Evolutionary conservation across 768 basidiomycete genomes (phyloP).

Genomic region (Boletus sp.): DNA sequence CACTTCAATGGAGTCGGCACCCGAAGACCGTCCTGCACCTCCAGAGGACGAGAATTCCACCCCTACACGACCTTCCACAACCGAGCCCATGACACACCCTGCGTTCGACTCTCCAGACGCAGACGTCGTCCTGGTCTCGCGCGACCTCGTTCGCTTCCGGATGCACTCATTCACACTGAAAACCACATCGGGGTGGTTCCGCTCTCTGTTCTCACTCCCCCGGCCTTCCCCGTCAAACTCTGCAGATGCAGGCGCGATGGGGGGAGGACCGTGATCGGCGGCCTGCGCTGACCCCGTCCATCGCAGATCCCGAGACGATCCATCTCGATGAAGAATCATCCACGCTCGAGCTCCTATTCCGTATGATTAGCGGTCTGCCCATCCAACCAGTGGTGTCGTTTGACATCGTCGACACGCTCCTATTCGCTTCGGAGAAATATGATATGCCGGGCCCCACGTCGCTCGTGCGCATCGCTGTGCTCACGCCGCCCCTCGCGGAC

Average conservation of each 20-base stretch:
- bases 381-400: conserved; percentile 48
- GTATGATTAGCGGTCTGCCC: conserved; percentile 61
- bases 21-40: conserved; percentile 6
- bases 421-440: conserved; percentile 67
- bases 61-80: neutral
- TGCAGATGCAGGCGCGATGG: neutral
- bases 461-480: conserved; percentile 56
- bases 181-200: conserved; percentile 57
- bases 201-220: conserved; percentile 59
- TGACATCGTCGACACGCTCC: conserved; percentile 54
- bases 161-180: conserved; percentile 61
- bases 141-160: conserved; percentile 51
- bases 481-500: conserved; percentile 48
- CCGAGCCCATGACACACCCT: conserved; percentile 39
- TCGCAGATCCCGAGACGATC: conserved; percentile 37
- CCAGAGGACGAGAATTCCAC: neutral
- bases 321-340: conserved; percentile 56
- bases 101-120: conserved; percentile 52
- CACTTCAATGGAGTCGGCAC: conserved; percentile 12
- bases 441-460: conserved; percentile 66
- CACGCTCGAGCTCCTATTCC: conserved; percentile 55
- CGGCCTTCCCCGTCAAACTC: conserved; percentile 25
- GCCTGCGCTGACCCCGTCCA: conserved; percentile 9
- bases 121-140: conserved; percentile 52
- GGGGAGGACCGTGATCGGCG: neutral